Conservation (phyloP, 1,139 yeast genomes). For the Suhomyces yuchorum region DNA sequence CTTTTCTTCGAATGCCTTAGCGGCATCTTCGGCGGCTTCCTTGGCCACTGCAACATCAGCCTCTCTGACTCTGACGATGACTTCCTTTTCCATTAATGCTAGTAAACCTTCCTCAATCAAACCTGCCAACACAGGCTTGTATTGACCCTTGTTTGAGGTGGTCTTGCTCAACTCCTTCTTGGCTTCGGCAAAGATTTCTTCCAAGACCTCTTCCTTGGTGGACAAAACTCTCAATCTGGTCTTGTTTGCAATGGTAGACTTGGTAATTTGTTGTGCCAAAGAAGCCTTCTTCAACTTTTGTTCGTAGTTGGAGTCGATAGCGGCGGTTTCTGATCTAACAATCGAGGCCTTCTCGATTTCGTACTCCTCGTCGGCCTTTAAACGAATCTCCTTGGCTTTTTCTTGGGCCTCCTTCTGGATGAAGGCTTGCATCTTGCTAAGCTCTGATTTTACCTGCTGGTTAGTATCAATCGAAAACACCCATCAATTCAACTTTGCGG, state of each 20-base stretch:
- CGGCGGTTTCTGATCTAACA: slow-evolving; percentile 88
- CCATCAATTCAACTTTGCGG: not conserved
- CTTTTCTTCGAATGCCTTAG: slow-evolving; percentile 61
- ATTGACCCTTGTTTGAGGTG: slow-evolving; percentile 50
- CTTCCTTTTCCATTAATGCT: slow-evolving; percentile 71
- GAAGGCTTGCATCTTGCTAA: slow-evolving; percentile 97
- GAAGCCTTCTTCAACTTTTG: slow-evolving; percentile 88
- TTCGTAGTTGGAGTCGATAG: slow-evolving; percentile 80
- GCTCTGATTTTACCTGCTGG: slow-evolving; percentile 87
- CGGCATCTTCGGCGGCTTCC: slow-evolving; percentile 63
- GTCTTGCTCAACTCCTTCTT: slow-evolving; percentile 60
- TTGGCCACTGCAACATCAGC: slow-evolving; percentile 66
- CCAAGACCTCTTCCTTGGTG: slow-evolving; percentile 81
- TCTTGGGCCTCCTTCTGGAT: slow-evolving; percentile 99
- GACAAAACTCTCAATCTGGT: slow-evolving; percentile 87
- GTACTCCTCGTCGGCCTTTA: slow-evolving; percentile 98
- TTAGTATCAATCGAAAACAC: slow-evolving; percentile 14
- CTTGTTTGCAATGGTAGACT: slow-evolving; percentile 93
- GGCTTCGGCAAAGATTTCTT: slow-evolving; percentile 72
- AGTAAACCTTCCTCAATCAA: slow-evolving; percentile 83
- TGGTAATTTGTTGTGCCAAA: slow-evolving; percentile 91
- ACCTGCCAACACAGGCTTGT: slow-evolving; percentile 70
- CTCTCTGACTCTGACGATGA: slow-evolving; percentile 68
- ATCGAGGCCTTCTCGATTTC: slow-evolving; percentile 95
- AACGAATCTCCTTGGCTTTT: slow-evolving; percentile 92